phyloP scores from a whole-genome alignment of 768 basidiomycete species.

The Naganishia kalamii region DNA sequence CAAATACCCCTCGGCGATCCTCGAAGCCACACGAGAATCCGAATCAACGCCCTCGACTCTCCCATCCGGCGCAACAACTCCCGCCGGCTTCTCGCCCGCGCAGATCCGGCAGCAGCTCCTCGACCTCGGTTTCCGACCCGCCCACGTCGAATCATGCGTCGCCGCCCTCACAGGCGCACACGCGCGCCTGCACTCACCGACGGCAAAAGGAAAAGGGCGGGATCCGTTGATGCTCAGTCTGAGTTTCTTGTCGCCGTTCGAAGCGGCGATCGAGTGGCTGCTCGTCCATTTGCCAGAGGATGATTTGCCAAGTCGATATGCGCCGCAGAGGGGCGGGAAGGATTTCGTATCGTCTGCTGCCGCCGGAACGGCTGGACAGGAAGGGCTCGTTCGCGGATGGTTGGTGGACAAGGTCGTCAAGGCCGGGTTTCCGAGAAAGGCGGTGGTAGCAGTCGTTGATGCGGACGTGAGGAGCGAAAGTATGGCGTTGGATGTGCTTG shows the following conservation, averaged over 20 bases:
- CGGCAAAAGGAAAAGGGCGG: constrained; percentile 36
- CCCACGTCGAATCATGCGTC: constrained; percentile 54
- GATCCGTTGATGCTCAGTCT: constrained; percentile 55
- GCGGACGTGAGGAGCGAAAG: constrained; percentile 34
- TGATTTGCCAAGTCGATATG: constrained; percentile 60
- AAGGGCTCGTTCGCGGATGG: constrained; percentile 64
- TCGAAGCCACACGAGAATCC: constrained; percentile 42
- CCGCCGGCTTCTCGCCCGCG: constrained; percentile 48
- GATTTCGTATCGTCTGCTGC: constrained; percentile 43
- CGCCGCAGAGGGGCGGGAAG: constrained; percentile 35
- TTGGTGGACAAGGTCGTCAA: constrained; percentile 71
- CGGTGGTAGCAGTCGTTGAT: constrained; percentile 57
- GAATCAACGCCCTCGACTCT: constrained; percentile 24
- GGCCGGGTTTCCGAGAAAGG: constrained; percentile 70
- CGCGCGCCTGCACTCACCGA: constrained; percentile 26
- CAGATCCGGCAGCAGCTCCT: constrained; percentile 56
- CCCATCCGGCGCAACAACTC: background rate
- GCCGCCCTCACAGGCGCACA: constrained; percentile 45
- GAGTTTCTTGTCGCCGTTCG: constrained; percentile 56
- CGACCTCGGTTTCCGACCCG: constrained; percentile 60
- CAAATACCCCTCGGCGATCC: constrained; percentile 44
- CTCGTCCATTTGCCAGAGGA: constrained; percentile 78
- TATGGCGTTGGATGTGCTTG: constrained; percentile 51
- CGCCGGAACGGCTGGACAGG: constrained; percentile 31
- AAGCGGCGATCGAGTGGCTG: constrained; percentile 77